Percentiles rank a stretch among this genome's conserved stretches.
phyloP scores from a whole-genome alignment of 768 basidiomycete genomes.

The Amanita muscaria region DNA sequence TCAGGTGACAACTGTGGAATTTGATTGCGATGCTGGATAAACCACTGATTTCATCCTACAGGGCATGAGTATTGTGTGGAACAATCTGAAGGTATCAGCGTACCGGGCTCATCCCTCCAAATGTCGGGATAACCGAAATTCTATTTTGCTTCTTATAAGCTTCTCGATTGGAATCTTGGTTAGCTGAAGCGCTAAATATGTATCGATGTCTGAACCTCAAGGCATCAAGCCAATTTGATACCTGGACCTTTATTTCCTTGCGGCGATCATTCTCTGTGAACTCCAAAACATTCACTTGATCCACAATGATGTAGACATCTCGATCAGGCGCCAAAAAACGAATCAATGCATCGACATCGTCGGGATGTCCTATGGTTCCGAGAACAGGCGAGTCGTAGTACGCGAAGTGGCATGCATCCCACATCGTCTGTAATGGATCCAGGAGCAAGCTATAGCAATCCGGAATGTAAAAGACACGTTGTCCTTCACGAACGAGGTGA shows the following conservation, averaged over 20 bases:
- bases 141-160: constrained; percentile 11
- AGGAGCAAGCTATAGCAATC: constrained; percentile 10
- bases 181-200: constrained; percentile 13
- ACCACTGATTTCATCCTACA: constrained; percentile 13
- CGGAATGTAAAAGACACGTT: constrained; percentile 11
- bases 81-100: constrained; percentile 9
- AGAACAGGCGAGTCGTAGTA: constrained; percentile 9
- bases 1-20: constrained; percentile 11
- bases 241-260: not conserved
- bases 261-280: not conserved
- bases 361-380: constrained; percentile 5
- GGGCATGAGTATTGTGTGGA: constrained; percentile 9
- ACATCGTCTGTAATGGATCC: constrained; percentile 1
- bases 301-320: constrained; percentile 12
- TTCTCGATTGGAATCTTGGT: constrained; percentile 10
- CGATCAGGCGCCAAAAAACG: constrained; percentile 1
- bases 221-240: not conserved
- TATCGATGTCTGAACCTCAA: constrained; percentile 6
- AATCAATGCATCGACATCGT: constrained; percentile 9
- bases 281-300: constrained; percentile 12
- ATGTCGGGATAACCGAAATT: constrained; percentile 8
- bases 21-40: constrained; percentile 4
- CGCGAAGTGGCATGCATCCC: constrained; percentile 9
- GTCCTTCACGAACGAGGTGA: constrained; percentile 11
- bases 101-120: constrained; percentile 12